phyloP scores from a whole-genome alignment of 2,329 filamentous ascomycete species.

The Fusarium albosuccineum region DNA sequence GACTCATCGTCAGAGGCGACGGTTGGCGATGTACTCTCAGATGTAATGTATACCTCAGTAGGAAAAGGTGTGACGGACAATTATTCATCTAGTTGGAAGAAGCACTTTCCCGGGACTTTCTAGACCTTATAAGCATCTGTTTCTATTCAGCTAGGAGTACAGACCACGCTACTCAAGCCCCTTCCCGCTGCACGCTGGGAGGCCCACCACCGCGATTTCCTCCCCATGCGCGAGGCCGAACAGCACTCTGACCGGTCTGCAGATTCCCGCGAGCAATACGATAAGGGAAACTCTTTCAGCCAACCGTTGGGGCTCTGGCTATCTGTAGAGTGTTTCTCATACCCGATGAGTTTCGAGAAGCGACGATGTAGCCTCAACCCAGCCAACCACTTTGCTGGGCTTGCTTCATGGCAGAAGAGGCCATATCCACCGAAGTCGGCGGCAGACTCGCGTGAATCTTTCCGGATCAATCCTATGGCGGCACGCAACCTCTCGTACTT shows the following conservation, averaged over 20 bases:
- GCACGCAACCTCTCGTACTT: constrained; percentile 51
- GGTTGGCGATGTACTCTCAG: neutral
- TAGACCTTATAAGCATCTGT: too few relatives aligned
- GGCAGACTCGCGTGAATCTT: constrained; percentile 49
- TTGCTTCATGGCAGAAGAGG: constrained; percentile 52
- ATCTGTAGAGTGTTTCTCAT: too few relatives aligned
- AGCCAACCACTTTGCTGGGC: neutral
- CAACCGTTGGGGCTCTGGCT: neutral
- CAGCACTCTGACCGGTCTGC: neutral
- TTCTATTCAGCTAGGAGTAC: neutral
- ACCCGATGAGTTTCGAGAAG: neutral
- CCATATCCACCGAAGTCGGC: constrained; percentile 50
- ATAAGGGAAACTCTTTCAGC: neutral
- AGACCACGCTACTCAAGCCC: too few relatives aligned
- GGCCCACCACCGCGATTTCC: neutral
- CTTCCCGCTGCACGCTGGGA: too few relatives aligned
- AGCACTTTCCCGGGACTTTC: too few relatives aligned
- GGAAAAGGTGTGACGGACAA: too few relatives aligned
- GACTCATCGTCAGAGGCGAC: neutral
- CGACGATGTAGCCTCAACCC: neutral
- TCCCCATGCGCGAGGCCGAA: neutral
- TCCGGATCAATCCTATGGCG: constrained; percentile 53
- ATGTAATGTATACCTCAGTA: neutral
- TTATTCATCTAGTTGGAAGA: too few relatives aligned
- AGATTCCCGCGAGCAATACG: neutral